Percentiles rank a stretch among this genome's conserved stretches.
These are phyloP conservation scores for Torulaspora microellipsoides DNA, from an alignment of 805 yeast species.

Conservation along the genomic window DNA sequence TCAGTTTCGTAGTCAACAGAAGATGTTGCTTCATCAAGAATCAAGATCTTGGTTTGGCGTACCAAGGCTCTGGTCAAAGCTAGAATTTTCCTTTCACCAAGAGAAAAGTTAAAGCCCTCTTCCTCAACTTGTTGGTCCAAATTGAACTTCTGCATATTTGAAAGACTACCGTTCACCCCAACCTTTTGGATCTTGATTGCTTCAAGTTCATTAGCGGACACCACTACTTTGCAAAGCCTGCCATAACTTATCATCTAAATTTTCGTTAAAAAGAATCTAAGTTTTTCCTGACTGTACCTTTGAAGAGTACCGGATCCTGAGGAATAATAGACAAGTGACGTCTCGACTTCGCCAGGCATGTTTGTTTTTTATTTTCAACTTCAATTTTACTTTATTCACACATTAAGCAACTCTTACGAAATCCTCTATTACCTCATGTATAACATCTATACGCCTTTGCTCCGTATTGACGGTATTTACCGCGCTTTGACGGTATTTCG, in stretches of 20 bases:
- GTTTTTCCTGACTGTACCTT: constrained; percentile 64
- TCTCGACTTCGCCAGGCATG: too few species aligned
- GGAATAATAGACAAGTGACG: constrained; percentile 68
- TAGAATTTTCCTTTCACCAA: constrained; percentile 67
- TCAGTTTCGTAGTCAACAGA: constrained; percentile 74
- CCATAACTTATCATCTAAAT: constrained; percentile 55
- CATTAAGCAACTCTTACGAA: too few species aligned
- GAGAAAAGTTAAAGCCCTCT: constrained; percentile 64
- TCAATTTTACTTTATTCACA: too few species aligned
- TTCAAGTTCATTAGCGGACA: constrained; percentile 34
- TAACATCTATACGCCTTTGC: too few species aligned
- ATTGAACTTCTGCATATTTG: constrained; percentile 52
- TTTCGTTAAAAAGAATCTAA: constrained; percentile 66
- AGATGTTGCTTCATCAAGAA: constrained; percentile 75
- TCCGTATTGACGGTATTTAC: too few species aligned
- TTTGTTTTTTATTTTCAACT: too few species aligned
- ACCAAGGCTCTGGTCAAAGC: constrained; percentile 71
- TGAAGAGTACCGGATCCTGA: constrained; percentile 75
- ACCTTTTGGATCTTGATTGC: constrained; percentile 35
- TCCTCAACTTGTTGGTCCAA: constrained; percentile 57
- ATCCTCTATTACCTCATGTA: too few species aligned
- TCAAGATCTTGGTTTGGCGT: constrained; percentile 53
- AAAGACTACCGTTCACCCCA: constrained; percentile 19
- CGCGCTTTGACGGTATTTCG: too few species aligned
- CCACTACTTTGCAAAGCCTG: constrained; percentile 60